Evolutionary conservation across 148 eudicot genomes (phyloP).

Genomic region (Amaranthus palmeri): DNA sequence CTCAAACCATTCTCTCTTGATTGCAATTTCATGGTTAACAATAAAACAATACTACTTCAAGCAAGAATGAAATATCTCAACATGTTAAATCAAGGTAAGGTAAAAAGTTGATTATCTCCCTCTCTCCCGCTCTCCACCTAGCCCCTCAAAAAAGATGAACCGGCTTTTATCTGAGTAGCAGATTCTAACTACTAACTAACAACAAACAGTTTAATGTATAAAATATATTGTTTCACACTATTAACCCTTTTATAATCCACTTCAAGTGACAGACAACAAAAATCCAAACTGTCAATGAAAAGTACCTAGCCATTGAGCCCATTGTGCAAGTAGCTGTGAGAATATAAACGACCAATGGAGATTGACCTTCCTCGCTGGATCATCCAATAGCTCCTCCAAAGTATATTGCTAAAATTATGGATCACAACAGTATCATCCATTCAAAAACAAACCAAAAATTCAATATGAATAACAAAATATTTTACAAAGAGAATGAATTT

Average conservation of each 20-base stretch:
- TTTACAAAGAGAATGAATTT: constrained; percentile 6
- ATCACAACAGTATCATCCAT: constrained; percentile 3
- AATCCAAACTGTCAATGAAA: not conserved
- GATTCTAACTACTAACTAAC: not conserved
- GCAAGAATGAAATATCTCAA: no score
- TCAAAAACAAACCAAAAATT: not conserved
- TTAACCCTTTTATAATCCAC: not conserved
- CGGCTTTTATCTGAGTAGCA: not conserved
- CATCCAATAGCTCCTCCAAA: constrained; percentile 58
- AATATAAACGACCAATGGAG: constrained; percentile 86
- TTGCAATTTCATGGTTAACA: no score
- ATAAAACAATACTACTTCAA: no score
- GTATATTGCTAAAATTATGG: constrained; percentile 35
- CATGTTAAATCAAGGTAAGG: not conserved
- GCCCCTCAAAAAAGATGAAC: not conserved
- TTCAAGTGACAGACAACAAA: not conserved
- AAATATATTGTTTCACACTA: not conserved
- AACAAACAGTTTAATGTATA: not conserved
- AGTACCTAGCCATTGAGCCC: constrained; percentile 97
- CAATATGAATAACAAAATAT: not conserved
- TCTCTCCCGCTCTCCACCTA: no score
- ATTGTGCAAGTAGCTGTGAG: constrained; percentile 73
- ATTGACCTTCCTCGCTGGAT: constrained; percentile 56
- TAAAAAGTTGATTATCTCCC: not conserved
- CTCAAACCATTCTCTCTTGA: no score